phyloP scores from a whole-genome alignment of 1,139 yeast species.

The Lodderomyces jiufengensis region DNA sequence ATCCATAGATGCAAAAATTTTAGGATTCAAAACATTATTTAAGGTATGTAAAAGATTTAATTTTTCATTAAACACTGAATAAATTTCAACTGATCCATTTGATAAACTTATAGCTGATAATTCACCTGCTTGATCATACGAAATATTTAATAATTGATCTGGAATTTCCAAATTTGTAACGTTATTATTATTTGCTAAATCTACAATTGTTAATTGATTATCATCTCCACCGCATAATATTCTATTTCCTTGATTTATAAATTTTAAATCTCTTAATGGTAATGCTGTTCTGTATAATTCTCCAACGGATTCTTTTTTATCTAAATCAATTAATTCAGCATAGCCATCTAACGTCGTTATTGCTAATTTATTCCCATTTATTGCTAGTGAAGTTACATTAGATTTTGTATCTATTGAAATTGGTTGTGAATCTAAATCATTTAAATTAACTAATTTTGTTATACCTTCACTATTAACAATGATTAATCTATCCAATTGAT shows the following conservation, averaged over 20 bases:
- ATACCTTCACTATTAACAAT: conserved; percentile 52
- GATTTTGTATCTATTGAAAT: conserved; percentile 49
- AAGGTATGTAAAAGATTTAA: conserved; percentile 41
- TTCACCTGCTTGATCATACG: conserved; percentile 62
- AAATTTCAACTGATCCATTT: conserved; percentile 65
- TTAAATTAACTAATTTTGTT: conserved; percentile 45
- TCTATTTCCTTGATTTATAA: conserved; percentile 70
- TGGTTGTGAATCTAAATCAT: conserved; percentile 52
- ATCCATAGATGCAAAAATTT: conserved; percentile 35
- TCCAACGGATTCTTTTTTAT: conserved; percentile 18
- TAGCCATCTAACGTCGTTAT: conserved; percentile 36
- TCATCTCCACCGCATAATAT: conserved; percentile 79
- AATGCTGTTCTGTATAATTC: conserved; percentile 46
- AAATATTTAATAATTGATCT: conserved; percentile 57
- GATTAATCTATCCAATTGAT: conserved; percentile 32
- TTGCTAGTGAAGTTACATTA: conserved; percentile 33
- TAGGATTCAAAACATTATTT: conserved; percentile 33
- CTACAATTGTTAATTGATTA: conserved; percentile 54
- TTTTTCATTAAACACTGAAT: conserved; percentile 49
- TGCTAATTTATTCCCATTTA: conserved; percentile 21
- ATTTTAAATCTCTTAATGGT: conserved; percentile 62
- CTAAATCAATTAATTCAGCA: conserved; percentile 29
- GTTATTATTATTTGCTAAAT: conserved; percentile 29
- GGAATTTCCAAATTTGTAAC: conserved; percentile 31
- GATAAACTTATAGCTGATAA: conserved; percentile 38